Evolutionary conservation across 179 eudicot species (phyloP).

Genomic region (Patellifolia procumbens): DNA sequence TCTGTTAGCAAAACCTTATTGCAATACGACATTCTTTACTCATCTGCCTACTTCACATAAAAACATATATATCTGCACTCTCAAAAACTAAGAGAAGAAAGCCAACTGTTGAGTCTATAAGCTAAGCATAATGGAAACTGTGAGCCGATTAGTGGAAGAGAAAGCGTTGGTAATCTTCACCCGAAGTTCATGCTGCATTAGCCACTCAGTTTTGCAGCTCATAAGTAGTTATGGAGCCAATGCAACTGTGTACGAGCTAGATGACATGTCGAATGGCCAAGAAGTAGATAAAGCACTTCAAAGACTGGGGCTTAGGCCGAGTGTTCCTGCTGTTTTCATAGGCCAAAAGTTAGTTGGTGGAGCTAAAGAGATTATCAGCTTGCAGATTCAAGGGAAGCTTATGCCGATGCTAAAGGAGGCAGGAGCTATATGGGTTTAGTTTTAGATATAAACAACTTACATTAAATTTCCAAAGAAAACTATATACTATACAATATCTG

Average conservation of each 20-base stretch:
- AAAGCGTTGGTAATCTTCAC: slow-evolving; percentile 35
- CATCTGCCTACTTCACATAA: not conserved
- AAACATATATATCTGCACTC: not conserved
- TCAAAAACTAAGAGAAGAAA: not conserved
- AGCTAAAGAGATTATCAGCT: slow-evolving; percentile 38
- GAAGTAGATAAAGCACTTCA: slow-evolving; percentile 36
- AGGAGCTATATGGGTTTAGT: slow-evolving; percentile 40
- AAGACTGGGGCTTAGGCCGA: slow-evolving; percentile 31
- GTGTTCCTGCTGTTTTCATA: slow-evolving; percentile 39
- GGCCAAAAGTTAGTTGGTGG: slow-evolving; percentile 41
- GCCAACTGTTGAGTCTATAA: not conserved
- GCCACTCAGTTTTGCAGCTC: slow-evolving; percentile 38
- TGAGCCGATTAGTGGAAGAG: slow-evolving; percentile 29
- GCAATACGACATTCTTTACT: not conserved
- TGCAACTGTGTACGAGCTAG: slow-evolving; percentile 34
- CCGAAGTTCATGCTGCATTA: slow-evolving; percentile 38
- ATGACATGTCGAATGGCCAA: slow-evolving; percentile 31
- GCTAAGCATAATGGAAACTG: slow-evolving; percentile 35
- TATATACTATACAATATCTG: too few species aligned
- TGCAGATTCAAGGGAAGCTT: slow-evolving; percentile 38
- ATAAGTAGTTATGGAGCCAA: slow-evolving; percentile 38
- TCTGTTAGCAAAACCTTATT: not conserved
- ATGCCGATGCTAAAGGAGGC: slow-evolving; percentile 33
- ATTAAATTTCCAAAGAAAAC: too few species aligned
- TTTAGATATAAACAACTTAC: not conserved